Evolutionary conservation across 1,139 yeast species (phyloP), one percentile per base, ranked within the genome.

Genomic region (Yamadazyma atlantica): DNA sequence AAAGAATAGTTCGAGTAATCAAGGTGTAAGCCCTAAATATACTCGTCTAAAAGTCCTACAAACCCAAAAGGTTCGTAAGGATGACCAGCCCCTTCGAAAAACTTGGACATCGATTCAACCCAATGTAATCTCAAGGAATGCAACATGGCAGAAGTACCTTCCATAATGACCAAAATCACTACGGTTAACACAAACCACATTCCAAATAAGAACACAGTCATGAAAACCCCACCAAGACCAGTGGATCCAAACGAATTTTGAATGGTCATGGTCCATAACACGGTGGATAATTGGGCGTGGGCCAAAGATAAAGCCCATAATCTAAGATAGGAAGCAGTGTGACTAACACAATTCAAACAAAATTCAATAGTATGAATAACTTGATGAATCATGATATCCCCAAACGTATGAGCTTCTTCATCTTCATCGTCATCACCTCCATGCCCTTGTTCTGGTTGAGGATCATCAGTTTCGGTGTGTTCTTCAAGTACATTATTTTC

Each of bases 51-150:
- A 23, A 47, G 50, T 15, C 49, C 49, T 19, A 58, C 55, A 50
- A 84, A 83, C 1, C 80, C 75, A 53, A 82, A 85, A 22, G 94
- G 92, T 44, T 74, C 78, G 55, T 81, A 85, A 16, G 81, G 73
- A 40, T 75, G 63, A 50, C 94, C 94, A 54, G 84, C 92, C 63
- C 94, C 94, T 58, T 82, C 90, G 50, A 85, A 85, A 61, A 79
- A 85, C 64, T 85, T 85, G 42, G 89, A 82, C 94, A 85, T 85
- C 28, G 89, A 78, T 60, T 85, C 94, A 40, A 85, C 94, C 94
- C 94, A 85, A 58, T 85, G 94, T 57, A 85, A 73, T 71, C 94
- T 80, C 57, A 85, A 74, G 19, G 90, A 80, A 60, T 85, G 94
- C 58, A 85, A 73, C 94, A 85, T 85, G 31, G 94, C 94, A 26